Evolutionary conservation across 495 filamentous ascomycete genomes (phyloP).

Genomic region (Hypoxylon intermedium): DNA sequence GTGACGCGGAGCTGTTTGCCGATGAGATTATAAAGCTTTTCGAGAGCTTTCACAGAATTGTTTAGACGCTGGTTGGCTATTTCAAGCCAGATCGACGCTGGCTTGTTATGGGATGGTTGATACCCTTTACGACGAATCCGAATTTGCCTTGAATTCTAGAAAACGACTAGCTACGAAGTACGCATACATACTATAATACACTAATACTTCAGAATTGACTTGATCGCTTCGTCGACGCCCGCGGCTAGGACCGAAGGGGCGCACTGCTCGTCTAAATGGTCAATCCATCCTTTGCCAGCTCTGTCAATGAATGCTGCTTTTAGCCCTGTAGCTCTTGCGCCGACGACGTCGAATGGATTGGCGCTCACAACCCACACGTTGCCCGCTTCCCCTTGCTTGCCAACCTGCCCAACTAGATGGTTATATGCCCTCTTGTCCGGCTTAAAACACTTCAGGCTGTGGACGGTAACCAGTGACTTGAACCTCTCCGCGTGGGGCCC

Average conservation of each 20-base stretch:
- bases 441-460: conserved; percentile 69
- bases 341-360: conserved; percentile 84
- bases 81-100: background rate
- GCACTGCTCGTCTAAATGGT: conserved; percentile 48
- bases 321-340: conserved; percentile 61
- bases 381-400: conserved; percentile 52
- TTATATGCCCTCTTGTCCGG: conserved; percentile 70
- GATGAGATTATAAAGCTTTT: conserved; percentile 57
- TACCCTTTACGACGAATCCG: conserved; percentile 14
- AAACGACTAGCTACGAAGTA: conserved; percentile 19
- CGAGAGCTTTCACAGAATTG: conserved; percentile 40
- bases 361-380: conserved; percentile 76
- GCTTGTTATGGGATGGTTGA: background rate
- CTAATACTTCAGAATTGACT: conserved; percentile 43
- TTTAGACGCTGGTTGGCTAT: conserved; percentile 10
- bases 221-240: conserved; percentile 59
- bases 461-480: conserved; percentile 66
- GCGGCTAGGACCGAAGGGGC: conserved; percentile 54
- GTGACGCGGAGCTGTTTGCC: conserved; percentile 56
- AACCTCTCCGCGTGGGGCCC: conserved; percentile 56
- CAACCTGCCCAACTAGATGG: conserved; percentile 62
- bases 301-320: conserved; percentile 76
- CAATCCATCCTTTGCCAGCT: conserved; percentile 59
- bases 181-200: conserved; percentile 6
- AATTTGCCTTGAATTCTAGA: conserved; percentile 8